These are phyloP conservation scores for Boletus reticuloceps DNA, from an alignment of 768 basidiomycete genomes.

Conservation along the genomic window DNA sequence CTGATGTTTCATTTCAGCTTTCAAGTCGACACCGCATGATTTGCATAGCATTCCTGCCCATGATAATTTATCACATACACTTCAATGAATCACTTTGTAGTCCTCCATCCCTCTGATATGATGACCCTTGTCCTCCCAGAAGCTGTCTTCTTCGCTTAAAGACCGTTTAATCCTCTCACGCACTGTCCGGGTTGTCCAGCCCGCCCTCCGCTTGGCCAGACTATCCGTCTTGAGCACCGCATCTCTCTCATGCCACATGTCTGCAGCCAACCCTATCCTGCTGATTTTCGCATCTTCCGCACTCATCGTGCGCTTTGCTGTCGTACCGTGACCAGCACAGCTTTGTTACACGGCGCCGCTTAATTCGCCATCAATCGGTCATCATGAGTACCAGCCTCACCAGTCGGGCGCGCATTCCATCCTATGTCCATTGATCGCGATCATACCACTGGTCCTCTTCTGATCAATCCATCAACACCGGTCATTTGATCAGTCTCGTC, in stretches of 20 bases:
- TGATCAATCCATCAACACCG: constrained; percentile 1
- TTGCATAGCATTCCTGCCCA: too few relatives aligned
- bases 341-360: not conserved
- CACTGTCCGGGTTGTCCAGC: not conserved
- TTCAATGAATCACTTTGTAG: constrained; percentile 1
- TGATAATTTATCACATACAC: too few relatives aligned
- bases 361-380: not conserved
- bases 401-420: not conserved
- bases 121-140: not conserved
- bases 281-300: not conserved
- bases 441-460: not conserved
- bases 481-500: not conserved
- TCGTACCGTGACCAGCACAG: not conserved
- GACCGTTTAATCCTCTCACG: constrained; percentile 9
- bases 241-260: constrained; percentile 22
- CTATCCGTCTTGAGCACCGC: constrained; percentile 1
- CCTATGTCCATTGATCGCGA: not conserved
- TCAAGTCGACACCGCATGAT: not conserved
- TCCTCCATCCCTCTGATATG: not conserved
- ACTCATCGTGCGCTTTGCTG: not conserved
- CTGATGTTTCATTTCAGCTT: not conserved
- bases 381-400: constrained; percentile 7
- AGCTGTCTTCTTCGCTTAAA: constrained; percentile 13
- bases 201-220: not conserved
- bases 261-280: constrained; percentile 1